Evolutionary conservation across 2,329 filamentous ascomycete species (phyloP).

Genomic region (Cryphonectria radicalis): DNA sequence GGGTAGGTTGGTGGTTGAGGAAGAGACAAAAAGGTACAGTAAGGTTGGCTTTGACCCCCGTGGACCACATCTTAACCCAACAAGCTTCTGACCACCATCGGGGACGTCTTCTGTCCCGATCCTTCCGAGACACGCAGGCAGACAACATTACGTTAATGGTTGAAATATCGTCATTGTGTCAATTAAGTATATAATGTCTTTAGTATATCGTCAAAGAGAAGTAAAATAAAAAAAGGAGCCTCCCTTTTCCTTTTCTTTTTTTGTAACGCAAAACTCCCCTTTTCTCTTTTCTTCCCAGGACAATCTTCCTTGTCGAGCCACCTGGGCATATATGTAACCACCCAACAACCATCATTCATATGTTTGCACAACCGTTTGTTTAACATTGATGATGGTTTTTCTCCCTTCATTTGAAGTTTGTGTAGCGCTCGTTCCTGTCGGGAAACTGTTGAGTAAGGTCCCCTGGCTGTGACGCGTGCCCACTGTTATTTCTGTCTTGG

Average conservation of each 20-base stretch:
- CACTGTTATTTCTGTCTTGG: slow-evolving; percentile 19
- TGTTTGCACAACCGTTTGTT: not conserved
- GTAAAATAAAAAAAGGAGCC: no score
- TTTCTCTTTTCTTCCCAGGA: not conserved
- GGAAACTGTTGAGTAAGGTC: not conserved
- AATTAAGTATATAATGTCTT: not conserved
- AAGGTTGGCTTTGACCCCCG: not conserved
- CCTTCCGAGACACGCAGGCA: not conserved
- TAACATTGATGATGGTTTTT: slow-evolving; percentile 4
- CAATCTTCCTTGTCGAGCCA: not conserved
- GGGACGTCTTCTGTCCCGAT: not conserved
- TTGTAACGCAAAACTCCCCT: not conserved
- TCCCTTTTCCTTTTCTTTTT: not conserved
- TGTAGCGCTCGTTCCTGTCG: not conserved
- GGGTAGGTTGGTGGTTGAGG: not conserved
- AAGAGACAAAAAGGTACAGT: not conserved
- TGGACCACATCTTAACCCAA: not conserved
- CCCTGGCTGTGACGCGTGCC: slow-evolving; percentile 18
- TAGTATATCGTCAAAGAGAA: not conserved
- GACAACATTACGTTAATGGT: not conserved
- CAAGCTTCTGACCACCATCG: slow-evolving; percentile 2
- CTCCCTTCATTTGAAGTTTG: not conserved
- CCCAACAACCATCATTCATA: not conserved
- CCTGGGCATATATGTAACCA: not conserved
- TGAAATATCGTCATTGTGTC: not conserved